phyloP scores from a whole-genome alignment of 495 filamentous ascomycete species.

The Aspergillus saccharolyticus region DNA sequence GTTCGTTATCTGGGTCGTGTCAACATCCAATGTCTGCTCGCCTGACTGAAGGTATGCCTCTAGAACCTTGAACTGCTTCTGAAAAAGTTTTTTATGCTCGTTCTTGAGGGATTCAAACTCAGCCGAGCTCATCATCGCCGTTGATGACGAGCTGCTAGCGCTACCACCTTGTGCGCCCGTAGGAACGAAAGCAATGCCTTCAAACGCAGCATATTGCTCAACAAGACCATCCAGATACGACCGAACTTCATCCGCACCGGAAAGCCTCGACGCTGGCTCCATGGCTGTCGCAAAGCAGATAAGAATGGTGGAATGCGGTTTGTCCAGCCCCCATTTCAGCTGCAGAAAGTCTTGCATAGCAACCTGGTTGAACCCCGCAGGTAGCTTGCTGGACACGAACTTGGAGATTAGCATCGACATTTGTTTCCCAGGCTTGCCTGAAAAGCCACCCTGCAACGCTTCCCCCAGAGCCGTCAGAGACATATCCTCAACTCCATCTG shows the following conservation, averaged over 20 bases:
- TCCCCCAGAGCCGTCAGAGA: slow-evolving; percentile 88
- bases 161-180: not conserved
- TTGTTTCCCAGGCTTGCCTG: slow-evolving; percentile 92
- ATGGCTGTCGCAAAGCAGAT: slow-evolving; percentile 82
- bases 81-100: slow-evolving; percentile 85
- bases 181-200: slow-evolving; percentile 72
- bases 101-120: slow-evolving; percentile 91
- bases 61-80: slow-evolving; percentile 88
- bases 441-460: slow-evolving; percentile 90
- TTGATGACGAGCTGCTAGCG: slow-evolving; percentile 41
- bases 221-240: slow-evolving; percentile 78
- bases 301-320: slow-evolving; percentile 57
- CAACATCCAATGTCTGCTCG: not conserved
- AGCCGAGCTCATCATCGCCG: slow-evolving; percentile 79
- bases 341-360: slow-evolving; percentile 85
- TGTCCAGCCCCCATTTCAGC: slow-evolving; percentile 85
- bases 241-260: slow-evolving; percentile 80
- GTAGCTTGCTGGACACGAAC: slow-evolving; percentile 97
- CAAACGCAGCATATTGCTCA: slow-evolving; percentile 76
- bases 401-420: slow-evolving; percentile 87
- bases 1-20: not conserved
- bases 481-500: slow-evolving; percentile 96
- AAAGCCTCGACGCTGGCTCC: slow-evolving; percentile 81
- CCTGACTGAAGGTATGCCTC: slow-evolving; percentile 69
- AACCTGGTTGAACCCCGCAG: slow-evolving; percentile 96